Conservation (phyloP, 768 basidiomycete species). For the Austroboletus eburneus region DNA sequence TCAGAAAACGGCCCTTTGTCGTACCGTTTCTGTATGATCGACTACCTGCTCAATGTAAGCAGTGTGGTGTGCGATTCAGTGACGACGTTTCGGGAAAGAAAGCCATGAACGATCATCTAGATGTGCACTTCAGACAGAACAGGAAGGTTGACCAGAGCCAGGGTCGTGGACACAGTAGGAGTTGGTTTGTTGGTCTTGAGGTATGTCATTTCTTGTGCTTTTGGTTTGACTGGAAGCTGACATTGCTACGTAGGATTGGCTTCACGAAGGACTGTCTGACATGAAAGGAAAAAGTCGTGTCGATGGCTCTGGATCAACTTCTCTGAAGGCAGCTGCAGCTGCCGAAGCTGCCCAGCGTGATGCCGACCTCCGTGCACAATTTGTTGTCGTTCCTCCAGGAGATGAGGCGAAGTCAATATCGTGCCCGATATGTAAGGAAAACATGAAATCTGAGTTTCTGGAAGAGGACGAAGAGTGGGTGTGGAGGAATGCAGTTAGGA, state of each 20-base stretch:
- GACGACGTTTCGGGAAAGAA: conserved; percentile 70
- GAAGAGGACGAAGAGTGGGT: conserved; percentile 99
- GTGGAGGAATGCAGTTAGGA: conserved; percentile 86
- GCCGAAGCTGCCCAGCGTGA: conserved; percentile 69
- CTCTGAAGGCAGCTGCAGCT: conserved; percentile 55
- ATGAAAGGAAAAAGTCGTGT: conserved; percentile 67
- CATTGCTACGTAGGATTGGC: conserved; percentile 68
- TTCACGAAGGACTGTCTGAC: conserved; percentile 59
- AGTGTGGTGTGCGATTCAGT: conserved; percentile 86
- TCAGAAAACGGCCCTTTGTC: conserved; percentile 49
- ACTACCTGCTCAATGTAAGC: conserved; percentile 82
- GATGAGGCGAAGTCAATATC: conserved; percentile 79
- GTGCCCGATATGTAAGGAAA: conserved; percentile 97
- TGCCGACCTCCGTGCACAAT: conserved; percentile 69
- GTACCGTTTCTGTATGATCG: conserved; percentile 69
- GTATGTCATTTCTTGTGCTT: conserved; percentile 40
- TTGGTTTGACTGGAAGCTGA: conserved; percentile 10
- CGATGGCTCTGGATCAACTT: conserved; percentile 46
- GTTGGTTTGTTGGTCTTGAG: conserved; percentile 83
- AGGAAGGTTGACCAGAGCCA: conserved; percentile 72
- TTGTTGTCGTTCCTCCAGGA: conserved; percentile 86
- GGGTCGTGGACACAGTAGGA: conserved; percentile 83
- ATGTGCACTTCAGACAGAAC: conserved; percentile 96
- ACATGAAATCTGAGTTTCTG: conserved; percentile 82
- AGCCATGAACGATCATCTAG: conserved; percentile 81